Base-by-base conservation (phyloP, 257 asterid genomes). In the Solanum tarapatanum region DNA sequence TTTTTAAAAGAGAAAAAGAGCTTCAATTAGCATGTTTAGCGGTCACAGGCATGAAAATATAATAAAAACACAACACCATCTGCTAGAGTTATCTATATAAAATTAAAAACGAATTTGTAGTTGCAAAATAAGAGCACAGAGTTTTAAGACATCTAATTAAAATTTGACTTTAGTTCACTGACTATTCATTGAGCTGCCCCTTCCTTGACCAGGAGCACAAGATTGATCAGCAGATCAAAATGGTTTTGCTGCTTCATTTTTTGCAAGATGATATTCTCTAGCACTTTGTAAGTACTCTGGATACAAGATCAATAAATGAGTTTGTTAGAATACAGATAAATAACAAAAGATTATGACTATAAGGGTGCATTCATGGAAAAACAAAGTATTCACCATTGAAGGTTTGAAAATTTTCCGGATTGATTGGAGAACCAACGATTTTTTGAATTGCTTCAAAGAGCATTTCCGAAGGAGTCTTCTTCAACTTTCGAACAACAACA, bases 401-500 rank as follows among this genome's bases (percentile, higher is more conserved):
- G 6, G 87, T 84, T 36, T 82, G 89, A 87, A 93, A 94, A 84
- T 94, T 94, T 83, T 93, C 88, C 87, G 89, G 91, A 84, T 96
- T 94, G 68, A 94, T 86, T 7, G 94, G 86, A 86, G 97, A 94
- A 21, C 95, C 98, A 0, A 94, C 90, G 66, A 92, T 91, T 13
- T 86, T 93, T 88, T 89, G 93, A 51, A 96, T 93, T 58, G 87
- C 91, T 16, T 93, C 94, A 87, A 94, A 94, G 39, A 95, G 93
- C 91, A 32, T 86, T 39, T 93, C 92, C 16, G 85, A 93, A 86
- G 98, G 94, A 68, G 94, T 93, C 55, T 88, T 89, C 93, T 95
- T 95, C 91, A 95, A 93, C 90, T 94, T 97, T 87, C 88, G 95
- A 73, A 93, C 99, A 58, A 94, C 97, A 4, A 92, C 93, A 87